A percentile compares a stretch with the other conserved stretches of the same genome.
These are phyloP conservation scores for Pseudogymnoascus sp. DNA, from an alignment of 2,329 filamentous ascomycete genomes.

Conservation along the genomic window DNA sequence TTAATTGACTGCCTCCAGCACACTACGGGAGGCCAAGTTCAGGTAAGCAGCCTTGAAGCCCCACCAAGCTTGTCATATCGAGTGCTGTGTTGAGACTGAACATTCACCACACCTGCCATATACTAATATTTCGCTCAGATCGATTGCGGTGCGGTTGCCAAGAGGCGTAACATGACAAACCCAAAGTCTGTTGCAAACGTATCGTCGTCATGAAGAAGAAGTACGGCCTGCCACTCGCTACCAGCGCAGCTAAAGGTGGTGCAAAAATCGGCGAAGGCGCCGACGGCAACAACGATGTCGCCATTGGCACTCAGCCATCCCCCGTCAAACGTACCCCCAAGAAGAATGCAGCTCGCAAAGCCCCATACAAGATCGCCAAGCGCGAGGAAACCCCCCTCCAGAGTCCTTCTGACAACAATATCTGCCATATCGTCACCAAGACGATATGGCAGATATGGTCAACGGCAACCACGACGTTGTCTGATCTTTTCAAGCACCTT, in stretches of 20 bases:
- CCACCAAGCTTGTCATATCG: not conserved
- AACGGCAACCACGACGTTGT: not conserved
- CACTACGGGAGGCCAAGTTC: constrained; percentile 18
- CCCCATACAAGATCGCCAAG: constrained; percentile 14
- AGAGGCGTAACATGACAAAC: constrained; percentile 17
- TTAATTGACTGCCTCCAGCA: constrained; percentile 22
- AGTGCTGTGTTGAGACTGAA: not conserved
- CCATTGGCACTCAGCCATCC: not conserved
- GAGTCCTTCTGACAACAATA: not conserved
- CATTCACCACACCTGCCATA: not conserved
- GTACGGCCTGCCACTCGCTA: constrained; percentile 18
- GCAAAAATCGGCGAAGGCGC: not conserved
- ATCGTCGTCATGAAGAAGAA: constrained; percentile 23
- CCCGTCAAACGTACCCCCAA: constrained; percentile 6
- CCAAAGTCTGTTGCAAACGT: constrained; percentile 20
- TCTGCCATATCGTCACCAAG: not conserved
- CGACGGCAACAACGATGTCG: constrained; percentile 9
- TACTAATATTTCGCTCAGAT: constrained; percentile 16
- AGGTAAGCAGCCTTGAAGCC: constrained; percentile 17
- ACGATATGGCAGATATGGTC: not conserved
- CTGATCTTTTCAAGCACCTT: not conserved
- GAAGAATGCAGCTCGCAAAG: constrained; percentile 10
- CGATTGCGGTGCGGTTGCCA: constrained; percentile 19
- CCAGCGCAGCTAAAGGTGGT: not conserved
- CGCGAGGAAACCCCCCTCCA: not conserved